Conservation (phyloP, 805 yeast genomes). For the Kregervanrija pseudodelftensis region DNA sequence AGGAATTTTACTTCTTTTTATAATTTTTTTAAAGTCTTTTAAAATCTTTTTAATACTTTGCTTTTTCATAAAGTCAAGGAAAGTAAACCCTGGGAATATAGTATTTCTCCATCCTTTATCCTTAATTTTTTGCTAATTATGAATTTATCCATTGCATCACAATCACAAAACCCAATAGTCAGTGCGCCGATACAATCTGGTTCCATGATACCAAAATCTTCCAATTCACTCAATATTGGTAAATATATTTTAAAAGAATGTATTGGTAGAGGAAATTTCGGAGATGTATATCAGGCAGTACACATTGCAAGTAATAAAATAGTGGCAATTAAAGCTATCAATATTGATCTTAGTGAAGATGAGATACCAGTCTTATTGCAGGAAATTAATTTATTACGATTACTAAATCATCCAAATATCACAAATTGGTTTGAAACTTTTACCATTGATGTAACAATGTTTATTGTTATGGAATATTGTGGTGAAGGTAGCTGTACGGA, state of each 20-base stretch:
- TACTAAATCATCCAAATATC: conserved; percentile 57
- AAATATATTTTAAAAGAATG: conserved; percentile 37
- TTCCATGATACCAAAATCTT: too few species aligned
- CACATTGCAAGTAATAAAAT: conserved; percentile 27
- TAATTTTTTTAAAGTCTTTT: too few species aligned
- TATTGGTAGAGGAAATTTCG: conserved; percentile 81
- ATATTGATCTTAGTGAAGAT: conserved; percentile 72
- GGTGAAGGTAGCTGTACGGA: conserved; percentile 92
- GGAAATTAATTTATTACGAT: conserved; percentile 72
- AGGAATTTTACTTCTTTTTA: too few species aligned
- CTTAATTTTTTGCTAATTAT: too few species aligned
- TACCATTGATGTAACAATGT: conserved; percentile 59
- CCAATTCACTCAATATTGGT: too few species aligned
- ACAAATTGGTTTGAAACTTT: conserved; percentile 62
- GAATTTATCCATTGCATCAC: too few species aligned
- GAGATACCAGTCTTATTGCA: conserved; percentile 64
- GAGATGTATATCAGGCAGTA: conserved; percentile 70
- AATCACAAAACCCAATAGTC: too few species aligned
- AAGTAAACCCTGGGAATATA: too few species aligned
- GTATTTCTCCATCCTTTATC: too few species aligned
- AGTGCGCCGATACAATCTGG: too few species aligned
- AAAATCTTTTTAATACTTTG: too few species aligned
- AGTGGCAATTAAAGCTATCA: conserved; percentile 84
- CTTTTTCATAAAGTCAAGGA: too few species aligned
- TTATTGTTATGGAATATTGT: conserved; percentile 92